Evolutionary conservation across 257 asterid species (phyloP).

Genomic region (Gardenia jasminoides): DNA sequence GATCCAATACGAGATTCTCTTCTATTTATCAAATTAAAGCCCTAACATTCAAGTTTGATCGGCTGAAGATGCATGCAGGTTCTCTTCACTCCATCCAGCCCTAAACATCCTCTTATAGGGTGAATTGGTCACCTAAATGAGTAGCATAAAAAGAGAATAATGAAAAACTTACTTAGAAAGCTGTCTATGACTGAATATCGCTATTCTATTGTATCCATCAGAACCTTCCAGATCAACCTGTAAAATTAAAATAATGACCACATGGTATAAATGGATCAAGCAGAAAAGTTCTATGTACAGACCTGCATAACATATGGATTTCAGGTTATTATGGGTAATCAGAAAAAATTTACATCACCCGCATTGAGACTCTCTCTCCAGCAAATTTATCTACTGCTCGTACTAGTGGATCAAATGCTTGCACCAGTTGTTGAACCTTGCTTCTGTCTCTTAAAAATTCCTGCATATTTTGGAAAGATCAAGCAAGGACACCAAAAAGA

Average conservation of each 20-base stretch:
- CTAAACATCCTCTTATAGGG: neutral
- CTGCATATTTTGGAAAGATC: conserved; percentile 33
- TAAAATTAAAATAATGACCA: conserved; percentile 9
- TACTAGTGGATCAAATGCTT: conserved; percentile 76
- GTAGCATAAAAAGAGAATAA: neutral
- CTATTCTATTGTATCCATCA: conserved; percentile 67
- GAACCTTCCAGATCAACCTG: conserved; percentile 91
- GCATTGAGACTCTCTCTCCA: conserved; percentile 90
- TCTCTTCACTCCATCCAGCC: neutral
- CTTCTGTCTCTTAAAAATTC: conserved; percentile 79
- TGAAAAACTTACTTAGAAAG: conserved; percentile 54
- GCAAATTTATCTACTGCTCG: conserved; percentile 59
- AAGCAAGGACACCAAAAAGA: neutral
- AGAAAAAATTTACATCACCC: conserved; percentile 45
- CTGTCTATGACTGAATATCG: conserved; percentile 81
- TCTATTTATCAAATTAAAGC: neutral
- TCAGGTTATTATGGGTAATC: neutral
- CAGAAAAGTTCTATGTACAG: neutral
- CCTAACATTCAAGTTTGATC: neutral
- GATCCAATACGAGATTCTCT: neutral
- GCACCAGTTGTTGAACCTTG: conserved; percentile 71
- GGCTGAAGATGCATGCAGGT: neutral
- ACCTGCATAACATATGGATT: neutral
- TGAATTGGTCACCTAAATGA: neutral
- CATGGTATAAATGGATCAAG: neutral